Evolutionary conservation across 495 filamentous ascomycete species (phyloP).

Genomic region (Bryoglossum gracile): DNA sequence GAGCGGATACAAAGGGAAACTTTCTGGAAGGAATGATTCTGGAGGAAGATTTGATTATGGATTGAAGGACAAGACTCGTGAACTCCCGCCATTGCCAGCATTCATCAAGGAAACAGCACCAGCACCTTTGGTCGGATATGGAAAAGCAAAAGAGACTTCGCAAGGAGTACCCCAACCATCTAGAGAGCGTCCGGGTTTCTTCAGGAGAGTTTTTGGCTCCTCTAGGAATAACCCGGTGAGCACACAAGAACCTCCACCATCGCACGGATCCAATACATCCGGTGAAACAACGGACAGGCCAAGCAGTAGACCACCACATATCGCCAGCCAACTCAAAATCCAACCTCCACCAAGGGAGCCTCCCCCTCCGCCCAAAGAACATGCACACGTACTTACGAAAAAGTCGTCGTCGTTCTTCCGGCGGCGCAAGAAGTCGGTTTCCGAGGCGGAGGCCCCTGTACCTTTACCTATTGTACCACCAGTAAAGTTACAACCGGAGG

Average conservation of each 20-base stretch:
- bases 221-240: slow-evolving; percentile 27
- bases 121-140: slow-evolving; percentile 49
- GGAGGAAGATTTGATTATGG: slow-evolving; percentile 16
- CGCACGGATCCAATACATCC: slow-evolving; percentile 23
- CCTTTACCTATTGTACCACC: slow-evolving; percentile 24
- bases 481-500: slow-evolving; percentile 28
- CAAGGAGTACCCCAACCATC: slow-evolving; percentile 26
- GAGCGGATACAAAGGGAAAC: slow-evolving; percentile 23
- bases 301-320: slow-evolving; percentile 28
- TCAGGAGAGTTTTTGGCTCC: slow-evolving; percentile 75
- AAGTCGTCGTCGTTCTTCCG: slow-evolving; percentile 91
- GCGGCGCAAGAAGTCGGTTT: slow-evolving; percentile 80
- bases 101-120: slow-evolving; percentile 32
- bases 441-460: slow-evolving; percentile 43
- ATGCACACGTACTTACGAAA: slow-evolving; percentile 59
- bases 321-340: slow-evolving; percentile 31
- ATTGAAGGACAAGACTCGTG: slow-evolving; percentile 18
- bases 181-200: slow-evolving; percentile 75
- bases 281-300: slow-evolving; percentile 22
- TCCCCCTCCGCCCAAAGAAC: slow-evolving; percentile 31
- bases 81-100: slow-evolving; percentile 23
- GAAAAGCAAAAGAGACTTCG: slow-evolving; percentile 45
- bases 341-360: slow-evolving; percentile 38
- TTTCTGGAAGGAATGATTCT: neutral
- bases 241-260: slow-evolving; percentile 36